These are phyloP conservation scores for Primulina eburnea DNA, from an alignment of 257 asterid genomes.

Conservation along the genomic window DNA sequence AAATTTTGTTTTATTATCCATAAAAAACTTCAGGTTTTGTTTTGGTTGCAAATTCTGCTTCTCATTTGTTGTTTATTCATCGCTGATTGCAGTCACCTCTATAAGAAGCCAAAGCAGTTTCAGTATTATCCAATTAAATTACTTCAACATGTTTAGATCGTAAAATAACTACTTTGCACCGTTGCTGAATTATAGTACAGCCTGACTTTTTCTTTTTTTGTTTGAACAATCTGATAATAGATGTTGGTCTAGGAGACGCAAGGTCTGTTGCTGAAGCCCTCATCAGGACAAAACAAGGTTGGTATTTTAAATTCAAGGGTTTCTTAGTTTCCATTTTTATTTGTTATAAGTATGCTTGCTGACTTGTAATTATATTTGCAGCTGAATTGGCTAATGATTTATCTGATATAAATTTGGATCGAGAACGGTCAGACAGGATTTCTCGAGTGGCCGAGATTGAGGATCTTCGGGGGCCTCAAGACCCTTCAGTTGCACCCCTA, in stretches of 20 bases:
- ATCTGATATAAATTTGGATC: conserved; percentile 49
- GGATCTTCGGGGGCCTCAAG: conserved; percentile 92
- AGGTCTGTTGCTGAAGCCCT: conserved; percentile 97
- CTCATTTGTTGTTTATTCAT: conserved; percentile 17
- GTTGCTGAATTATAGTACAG: conserved; percentile 4
- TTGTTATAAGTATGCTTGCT: conserved; percentile 22
- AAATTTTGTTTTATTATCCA: background rate
- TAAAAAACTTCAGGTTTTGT: background rate
- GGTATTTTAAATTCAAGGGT: conserved; percentile 19
- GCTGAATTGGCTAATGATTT: conserved; percentile 65
- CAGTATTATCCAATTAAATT: background rate
- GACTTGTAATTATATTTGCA: conserved; percentile 32
- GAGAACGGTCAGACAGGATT: conserved; percentile 53
- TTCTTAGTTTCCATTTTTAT: conserved; percentile 16
- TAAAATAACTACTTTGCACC: conserved; percentile 4
- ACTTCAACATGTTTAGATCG: background rate
- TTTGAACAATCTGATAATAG: conserved; percentile 42
- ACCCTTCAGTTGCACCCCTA: conserved; percentile 85
- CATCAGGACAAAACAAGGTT: conserved; percentile 71
- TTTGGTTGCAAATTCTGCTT: conserved; percentile 14
- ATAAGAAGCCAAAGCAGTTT: background rate
- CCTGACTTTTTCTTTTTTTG: conserved; percentile 26
- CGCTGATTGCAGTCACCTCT: background rate
- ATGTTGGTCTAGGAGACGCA: conserved; percentile 72
- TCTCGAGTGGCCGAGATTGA: conserved; percentile 79